Evolutionary conservation across 495 filamentous ascomycete genomes (phyloP).

Genomic region (Pseudevernia furfuracea): DNA sequence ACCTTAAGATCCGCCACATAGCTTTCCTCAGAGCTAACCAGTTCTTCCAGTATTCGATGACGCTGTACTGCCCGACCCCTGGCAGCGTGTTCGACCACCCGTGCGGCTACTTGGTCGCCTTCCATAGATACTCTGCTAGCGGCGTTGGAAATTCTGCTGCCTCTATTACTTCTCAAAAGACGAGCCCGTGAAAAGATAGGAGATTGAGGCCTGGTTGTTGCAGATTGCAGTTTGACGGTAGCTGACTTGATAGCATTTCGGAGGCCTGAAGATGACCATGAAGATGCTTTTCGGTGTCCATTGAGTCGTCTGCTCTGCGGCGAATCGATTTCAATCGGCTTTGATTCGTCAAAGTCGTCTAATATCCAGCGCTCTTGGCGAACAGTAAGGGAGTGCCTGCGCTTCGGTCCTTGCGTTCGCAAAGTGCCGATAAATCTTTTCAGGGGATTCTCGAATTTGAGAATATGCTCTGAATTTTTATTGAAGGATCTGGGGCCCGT

Average conservation of each 20-base stretch:
- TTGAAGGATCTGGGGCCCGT: background rate
- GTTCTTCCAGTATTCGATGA: constrained; percentile 70
- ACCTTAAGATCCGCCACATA: constrained; percentile 84
- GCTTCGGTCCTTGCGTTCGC: constrained; percentile 35
- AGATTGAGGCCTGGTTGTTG: constrained; percentile 56
- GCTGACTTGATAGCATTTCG: constrained; percentile 71
- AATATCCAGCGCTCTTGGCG: constrained; percentile 42
- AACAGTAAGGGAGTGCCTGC: constrained; percentile 22
- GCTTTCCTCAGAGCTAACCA: constrained; percentile 76
- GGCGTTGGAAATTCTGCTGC: constrained; percentile 54
- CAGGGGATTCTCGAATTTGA: constrained; percentile 32
- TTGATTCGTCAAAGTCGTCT: constrained; percentile 32
- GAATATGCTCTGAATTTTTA: background rate
- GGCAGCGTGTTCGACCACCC: constrained; percentile 59
- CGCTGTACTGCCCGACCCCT: constrained; percentile 63
- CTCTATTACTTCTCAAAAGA: constrained; percentile 49
- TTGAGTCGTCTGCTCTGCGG: constrained; percentile 18
- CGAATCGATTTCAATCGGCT: constrained; percentile 24
- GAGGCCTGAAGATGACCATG: constrained; percentile 62
- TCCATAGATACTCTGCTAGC: constrained; percentile 59
- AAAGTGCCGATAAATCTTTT: constrained; percentile 51
- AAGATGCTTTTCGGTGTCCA: constrained; percentile 53
- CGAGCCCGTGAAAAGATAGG: constrained; percentile 45
- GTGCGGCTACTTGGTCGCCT: constrained; percentile 46
- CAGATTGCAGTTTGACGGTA: constrained; percentile 61